Percentiles rank a stretch among this genome's conserved stretches.
Conservation (phyloP, 768 basidiomycete species). For the Royoungia palumana region DNA sequence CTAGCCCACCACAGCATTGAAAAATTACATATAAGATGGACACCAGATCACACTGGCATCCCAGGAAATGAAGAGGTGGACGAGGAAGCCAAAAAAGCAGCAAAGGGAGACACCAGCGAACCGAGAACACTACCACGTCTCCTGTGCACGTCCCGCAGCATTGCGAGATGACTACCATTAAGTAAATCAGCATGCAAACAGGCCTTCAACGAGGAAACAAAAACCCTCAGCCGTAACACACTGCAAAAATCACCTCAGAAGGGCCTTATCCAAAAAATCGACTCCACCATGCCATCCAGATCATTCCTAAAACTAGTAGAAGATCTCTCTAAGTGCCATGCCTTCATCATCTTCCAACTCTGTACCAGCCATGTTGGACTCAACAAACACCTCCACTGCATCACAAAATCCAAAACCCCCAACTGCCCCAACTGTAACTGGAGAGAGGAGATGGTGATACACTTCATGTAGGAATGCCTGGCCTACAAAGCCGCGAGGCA, state of each 20-base stretch:
- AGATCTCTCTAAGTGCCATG: neutral
- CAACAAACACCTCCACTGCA: slow-evolving; percentile 27
- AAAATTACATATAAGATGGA: too few relatives aligned
- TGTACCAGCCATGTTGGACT: slow-evolving; percentile 32
- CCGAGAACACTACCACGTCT: neutral
- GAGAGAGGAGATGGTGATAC: too few relatives aligned
- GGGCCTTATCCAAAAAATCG: neutral
- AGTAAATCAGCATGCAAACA: neutral
- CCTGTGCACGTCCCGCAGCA: neutral
- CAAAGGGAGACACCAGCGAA: neutral
- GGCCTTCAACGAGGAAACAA: neutral
- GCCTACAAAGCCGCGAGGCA: too few relatives aligned
- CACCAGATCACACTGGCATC: too few relatives aligned
- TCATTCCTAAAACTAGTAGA: neutral
- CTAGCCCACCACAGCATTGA: too few relatives aligned
- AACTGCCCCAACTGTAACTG: too few relatives aligned
- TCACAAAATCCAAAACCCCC: too few relatives aligned
- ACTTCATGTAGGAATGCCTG: too few relatives aligned
- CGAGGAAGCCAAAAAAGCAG: neutral
- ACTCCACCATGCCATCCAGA: neutral
- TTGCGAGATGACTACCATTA: too few relatives aligned
- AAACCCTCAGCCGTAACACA: neutral
- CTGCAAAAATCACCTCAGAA: neutral
- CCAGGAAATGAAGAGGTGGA: too few relatives aligned
- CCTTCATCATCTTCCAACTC: slow-evolving; percentile 27